Evolutionary conservation across 306 rosid genomes (phyloP), one percentile per base, ranked within the genome.

Genomic region (Lathyrus tuberosus): DNA sequence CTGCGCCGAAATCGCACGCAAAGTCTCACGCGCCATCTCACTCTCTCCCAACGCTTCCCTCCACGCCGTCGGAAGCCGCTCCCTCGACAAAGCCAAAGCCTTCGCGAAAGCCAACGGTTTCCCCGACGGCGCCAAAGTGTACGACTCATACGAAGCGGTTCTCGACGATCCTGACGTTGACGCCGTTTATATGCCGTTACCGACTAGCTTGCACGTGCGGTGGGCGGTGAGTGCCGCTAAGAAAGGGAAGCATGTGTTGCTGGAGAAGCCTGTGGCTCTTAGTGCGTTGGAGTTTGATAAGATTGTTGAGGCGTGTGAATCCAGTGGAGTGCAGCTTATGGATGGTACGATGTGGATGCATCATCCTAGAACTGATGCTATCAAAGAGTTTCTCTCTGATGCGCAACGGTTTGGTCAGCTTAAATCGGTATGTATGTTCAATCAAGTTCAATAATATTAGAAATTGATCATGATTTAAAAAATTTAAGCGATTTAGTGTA

Each of bases 261-360:
- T 94, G 3, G 97, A 94, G 95, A 94, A 94, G 84, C 96, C 96
- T 5, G 98, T 90, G 22, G 97, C 97, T 53, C 77, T 90, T 2
- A 83, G 54, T 18, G 94, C 72, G 0, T 65, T 76, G 0, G 89
- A 90, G 83, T 87, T 94, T 1, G 97, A 90, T 3, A 46, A 56
- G 71, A 84, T 90, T 0, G 12, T 80, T 0, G 81, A 61, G 26
- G 96, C 95, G 5, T 88, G 94, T 18, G 96, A 90, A 47, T 79
- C 88, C 22, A 80, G 70, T 83, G 96, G 95, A n/a, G 95, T 94
- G 20, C 97, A 88, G 92, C 62, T 94, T 75, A 94, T 94, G 97
- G 99, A 94, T 9, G 95, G 95, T 22, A 88, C 99, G 65, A 88
- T 91, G 97, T 89, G 95, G 96, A 83, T 94, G 88, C 99, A 94